Conservation (phyloP, 2,329 filamentous ascomycete genomes). For the Alternaria angustiovoidea region DNA sequence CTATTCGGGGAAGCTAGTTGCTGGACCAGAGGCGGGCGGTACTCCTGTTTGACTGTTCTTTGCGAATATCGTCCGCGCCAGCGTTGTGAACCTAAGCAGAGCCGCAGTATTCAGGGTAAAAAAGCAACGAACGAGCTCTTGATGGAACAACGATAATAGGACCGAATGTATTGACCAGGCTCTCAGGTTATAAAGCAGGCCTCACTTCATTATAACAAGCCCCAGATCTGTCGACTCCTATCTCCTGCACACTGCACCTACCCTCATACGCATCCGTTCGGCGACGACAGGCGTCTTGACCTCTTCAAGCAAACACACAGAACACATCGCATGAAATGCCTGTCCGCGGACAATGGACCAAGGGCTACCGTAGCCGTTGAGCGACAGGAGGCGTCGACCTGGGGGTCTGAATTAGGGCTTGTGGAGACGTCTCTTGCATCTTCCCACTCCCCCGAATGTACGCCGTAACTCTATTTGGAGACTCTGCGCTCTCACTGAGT, state of each 20-base stretch:
- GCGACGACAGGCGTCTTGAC: conserved; percentile 5
- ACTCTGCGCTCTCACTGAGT: background rate
- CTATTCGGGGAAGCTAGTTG: background rate
- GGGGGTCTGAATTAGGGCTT: conserved; percentile 8
- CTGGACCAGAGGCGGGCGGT: background rate
- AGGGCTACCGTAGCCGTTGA: conserved; percentile 17
- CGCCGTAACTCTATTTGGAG: conserved; percentile 4
- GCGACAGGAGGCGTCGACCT: conserved; percentile 1
- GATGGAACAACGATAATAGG: conserved; percentile 22
- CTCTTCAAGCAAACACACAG: conserved; percentile 10
- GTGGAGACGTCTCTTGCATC: conserved; percentile 1
- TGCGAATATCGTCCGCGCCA: background rate
- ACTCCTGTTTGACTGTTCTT: conserved; percentile 3
- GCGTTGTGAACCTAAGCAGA: conserved; percentile 6
- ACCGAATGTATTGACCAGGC: conserved; percentile 26
- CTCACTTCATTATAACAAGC: conserved; percentile 8
- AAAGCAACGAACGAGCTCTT: conserved; percentile 10
- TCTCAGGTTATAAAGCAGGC: conserved; percentile 23
- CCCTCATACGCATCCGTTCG: conserved; percentile 2
- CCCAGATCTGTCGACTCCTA: background rate
- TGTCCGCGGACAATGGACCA: conserved; percentile 1
- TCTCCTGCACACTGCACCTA: conserved; percentile 14
- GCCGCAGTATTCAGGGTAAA: conserved; percentile 11
- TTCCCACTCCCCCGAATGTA: conserved; percentile 18
- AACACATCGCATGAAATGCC: conserved; percentile 7